Conservation (phyloP, 345 rosid genomes). For the Lenwebbia sp. region DNA sequence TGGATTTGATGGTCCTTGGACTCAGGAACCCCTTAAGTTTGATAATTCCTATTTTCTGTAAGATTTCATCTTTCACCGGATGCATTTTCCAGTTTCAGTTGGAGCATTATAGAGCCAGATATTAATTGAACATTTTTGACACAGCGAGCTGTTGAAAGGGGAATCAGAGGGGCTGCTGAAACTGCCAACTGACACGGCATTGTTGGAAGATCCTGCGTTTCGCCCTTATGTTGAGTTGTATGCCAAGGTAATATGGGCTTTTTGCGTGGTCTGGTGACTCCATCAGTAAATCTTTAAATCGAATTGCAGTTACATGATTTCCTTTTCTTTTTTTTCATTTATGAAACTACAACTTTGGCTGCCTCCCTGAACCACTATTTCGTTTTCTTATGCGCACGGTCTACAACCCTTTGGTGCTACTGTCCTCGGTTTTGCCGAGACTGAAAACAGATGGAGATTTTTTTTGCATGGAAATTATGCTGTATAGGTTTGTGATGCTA, state of each 20-base stretch:
- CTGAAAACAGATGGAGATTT: background rate
- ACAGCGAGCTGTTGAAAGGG: slow-evolving; percentile 62
- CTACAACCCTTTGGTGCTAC: background rate
- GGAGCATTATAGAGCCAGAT: background rate
- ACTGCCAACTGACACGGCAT: slow-evolving; percentile 77
- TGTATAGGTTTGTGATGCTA: background rate
- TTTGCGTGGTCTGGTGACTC: background rate
- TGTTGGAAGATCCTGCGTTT: slow-evolving; percentile 58
- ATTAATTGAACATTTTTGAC: background rate
- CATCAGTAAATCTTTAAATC: background rate
- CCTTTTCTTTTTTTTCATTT: background rate
- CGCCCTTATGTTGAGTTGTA: slow-evolving; percentile 68
- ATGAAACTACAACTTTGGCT: background rate
- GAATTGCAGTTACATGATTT: background rate
- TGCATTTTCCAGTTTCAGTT: background rate
- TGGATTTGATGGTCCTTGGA: slow-evolving; percentile 97
- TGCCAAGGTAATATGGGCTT: slow-evolving; percentile 51
- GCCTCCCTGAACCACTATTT: background rate
- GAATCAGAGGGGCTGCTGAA: slow-evolving; percentile 76
- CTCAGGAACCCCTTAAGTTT: slow-evolving; percentile 81
- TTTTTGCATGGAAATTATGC: background rate
- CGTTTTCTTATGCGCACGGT: background rate
- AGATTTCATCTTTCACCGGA: slow-evolving; percentile 5
- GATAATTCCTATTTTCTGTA: slow-evolving; percentile 94
- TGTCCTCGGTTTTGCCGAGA: background rate